phyloP scores from a whole-genome alignment of 2,329 filamentous ascomycete genomes.

The Epichloe gansuensis region DNA sequence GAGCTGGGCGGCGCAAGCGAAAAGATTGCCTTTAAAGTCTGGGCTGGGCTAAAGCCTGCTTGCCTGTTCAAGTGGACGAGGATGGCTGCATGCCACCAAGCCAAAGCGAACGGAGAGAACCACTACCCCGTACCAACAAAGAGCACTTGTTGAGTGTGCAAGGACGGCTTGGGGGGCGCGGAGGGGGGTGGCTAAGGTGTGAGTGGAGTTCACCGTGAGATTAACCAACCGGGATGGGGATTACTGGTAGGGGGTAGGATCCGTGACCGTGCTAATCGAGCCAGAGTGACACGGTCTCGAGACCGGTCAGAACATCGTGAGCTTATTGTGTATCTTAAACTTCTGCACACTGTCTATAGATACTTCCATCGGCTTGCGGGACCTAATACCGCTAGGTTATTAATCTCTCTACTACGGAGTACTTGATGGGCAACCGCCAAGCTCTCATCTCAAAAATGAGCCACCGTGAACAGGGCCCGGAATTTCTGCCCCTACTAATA shows the following conservation, averaged over 20 bases:
- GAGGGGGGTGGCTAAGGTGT: constrained; percentile 21
- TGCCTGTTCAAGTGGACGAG: constrained; percentile 13
- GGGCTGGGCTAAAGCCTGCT: constrained; percentile 5
- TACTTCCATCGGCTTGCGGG: constrained; percentile 1
- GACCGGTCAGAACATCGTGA: accelerated
- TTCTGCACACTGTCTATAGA: neutral
- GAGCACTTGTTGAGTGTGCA: neutral
- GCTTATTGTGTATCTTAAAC: neutral
- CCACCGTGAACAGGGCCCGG: neutral
- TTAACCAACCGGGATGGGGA: constrained; percentile 24
- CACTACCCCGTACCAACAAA: neutral
- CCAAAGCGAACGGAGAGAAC: neutral
- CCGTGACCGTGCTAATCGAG: constrained; percentile 5
- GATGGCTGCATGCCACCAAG: constrained; percentile 11
- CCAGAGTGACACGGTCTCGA: constrained; percentile 1
- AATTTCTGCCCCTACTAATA: neutral
- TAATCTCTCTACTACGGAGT: neutral
- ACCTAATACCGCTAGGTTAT: constrained; percentile 1
- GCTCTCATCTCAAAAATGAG: constrained; percentile 5
- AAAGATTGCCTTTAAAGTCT: constrained; percentile 32
- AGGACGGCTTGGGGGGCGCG: constrained; percentile 6
- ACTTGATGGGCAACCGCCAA: neutral
- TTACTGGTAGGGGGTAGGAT: constrained; percentile 16
- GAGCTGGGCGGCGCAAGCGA: constrained; percentile 37
- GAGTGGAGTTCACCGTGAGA: constrained; percentile 29